phyloP scores from a whole-genome alignment of 495 filamentous ascomycete genomes.

The Penicillium taxi region DNA sequence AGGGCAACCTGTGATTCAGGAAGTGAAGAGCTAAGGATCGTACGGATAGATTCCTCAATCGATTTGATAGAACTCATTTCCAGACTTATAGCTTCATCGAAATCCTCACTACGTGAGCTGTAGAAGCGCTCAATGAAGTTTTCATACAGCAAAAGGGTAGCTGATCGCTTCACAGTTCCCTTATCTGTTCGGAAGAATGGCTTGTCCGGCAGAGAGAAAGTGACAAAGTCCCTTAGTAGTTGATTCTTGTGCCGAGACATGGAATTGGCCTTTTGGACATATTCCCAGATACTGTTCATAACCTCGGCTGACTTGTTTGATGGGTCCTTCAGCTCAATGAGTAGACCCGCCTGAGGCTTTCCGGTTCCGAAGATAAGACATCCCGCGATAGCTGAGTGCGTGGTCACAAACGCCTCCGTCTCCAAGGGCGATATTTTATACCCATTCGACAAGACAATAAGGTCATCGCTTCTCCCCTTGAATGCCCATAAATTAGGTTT shows the following conservation, averaged over 20 bases:
- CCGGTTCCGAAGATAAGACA: constrained; percentile 44
- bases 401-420: constrained; percentile 41
- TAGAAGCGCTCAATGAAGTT: constrained; percentile 46
- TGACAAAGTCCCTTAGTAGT: constrained; percentile 21
- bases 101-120: no score
- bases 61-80: no score
- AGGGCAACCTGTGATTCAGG: no score
- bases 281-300: constrained; percentile 33
- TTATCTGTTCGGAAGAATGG: constrained; percentile 48
- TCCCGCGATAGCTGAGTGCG: constrained; percentile 37
- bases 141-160: constrained; percentile 41
- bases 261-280: constrained; percentile 40
- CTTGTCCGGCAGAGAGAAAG: constrained; percentile 36
- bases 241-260: constrained; percentile 31
- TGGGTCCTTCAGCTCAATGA: constrained; percentile 38
- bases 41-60: no score
- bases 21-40: no score
- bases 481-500: constrained; percentile 43
- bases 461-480: constrained; percentile 47
- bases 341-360: constrained; percentile 43
- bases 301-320: constrained; percentile 9
- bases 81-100: no score
- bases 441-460: constrained; percentile 57
- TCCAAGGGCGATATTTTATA: constrained; percentile 55
- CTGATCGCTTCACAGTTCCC: constrained; percentile 45